phyloP scores from a whole-genome alignment of 2,329 filamentous ascomycete genomes.

The Ascocoryne sarcoides region DNA sequence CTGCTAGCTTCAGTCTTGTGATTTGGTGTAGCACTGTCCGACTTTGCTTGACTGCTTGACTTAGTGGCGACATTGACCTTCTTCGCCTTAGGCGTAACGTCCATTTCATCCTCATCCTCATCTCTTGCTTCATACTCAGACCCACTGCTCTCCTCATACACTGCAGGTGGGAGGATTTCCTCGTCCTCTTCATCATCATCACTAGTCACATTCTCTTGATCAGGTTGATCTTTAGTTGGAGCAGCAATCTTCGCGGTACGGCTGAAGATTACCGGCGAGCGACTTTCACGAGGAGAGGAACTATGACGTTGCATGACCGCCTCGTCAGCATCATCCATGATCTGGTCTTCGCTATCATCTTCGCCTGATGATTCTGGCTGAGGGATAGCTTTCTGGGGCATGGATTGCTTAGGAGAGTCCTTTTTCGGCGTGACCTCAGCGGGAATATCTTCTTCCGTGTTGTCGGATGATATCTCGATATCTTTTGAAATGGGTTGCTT shows the following conservation, averaged over 20 bases:
- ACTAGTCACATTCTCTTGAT: not conserved
- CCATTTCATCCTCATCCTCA: not conserved
- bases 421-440: not conserved
- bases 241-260: slow-evolving; percentile 1
- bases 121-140: slow-evolving; percentile 5
- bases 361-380: slow-evolving; percentile 3
- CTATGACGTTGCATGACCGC: slow-evolving; percentile 17
- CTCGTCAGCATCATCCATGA: slow-evolving; percentile 4
- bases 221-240: not conserved
- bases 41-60: too few relatives aligned
- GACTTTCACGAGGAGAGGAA: slow-evolving; percentile 21
- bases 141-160: not conserved
- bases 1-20: not conserved
- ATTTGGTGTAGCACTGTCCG: not conserved
- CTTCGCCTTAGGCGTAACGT: not conserved
- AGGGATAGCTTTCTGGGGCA: not conserved
- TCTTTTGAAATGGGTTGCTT: not conserved
- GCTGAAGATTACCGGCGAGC: slow-evolving; percentile 23
- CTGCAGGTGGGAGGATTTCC: not conserved
- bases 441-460: not conserved
- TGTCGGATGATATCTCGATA: not conserved
- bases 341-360: slow-evolving; percentile 1
- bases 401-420: not conserved
- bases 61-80: not conserved
- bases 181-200: slow-evolving; percentile 2